A percentile compares a stretch with the other conserved stretches of the same genome.
phyloP scores from a whole-genome alignment of 768 basidiomycete species.

The Russula brevipes region DNA sequence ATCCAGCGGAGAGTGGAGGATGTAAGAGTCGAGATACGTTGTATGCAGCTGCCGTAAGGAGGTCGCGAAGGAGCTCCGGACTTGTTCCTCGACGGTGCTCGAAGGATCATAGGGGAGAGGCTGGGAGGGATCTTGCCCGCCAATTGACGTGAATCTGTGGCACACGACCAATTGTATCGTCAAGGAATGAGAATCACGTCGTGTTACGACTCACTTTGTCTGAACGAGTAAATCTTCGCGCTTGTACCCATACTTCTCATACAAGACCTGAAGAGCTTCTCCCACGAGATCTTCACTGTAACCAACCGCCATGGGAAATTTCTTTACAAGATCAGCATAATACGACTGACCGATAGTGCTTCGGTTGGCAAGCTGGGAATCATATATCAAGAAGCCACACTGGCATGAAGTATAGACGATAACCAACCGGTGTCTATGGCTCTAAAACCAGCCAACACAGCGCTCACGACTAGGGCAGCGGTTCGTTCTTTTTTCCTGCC shows the following conservation, averaged over 20 bases:
- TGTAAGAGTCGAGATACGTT: conserved; percentile 69
- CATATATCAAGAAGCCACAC: not conserved
- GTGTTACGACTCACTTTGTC: conserved; percentile 53
- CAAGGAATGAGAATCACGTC: not conserved
- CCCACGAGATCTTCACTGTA: conserved; percentile 66
- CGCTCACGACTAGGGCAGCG: conserved; percentile 57
- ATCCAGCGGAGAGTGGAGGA: conserved; percentile 70
- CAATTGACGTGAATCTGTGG: conserved; percentile 63
- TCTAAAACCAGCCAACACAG: conserved; percentile 70
- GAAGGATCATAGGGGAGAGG: conserved; percentile 69
- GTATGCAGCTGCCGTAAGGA: conserved; percentile 69
- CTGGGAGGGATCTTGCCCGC: conserved; percentile 64
- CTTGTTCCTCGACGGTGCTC: conserved; percentile 51
- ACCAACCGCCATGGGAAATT: not conserved
- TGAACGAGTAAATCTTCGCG: conserved; percentile 73
- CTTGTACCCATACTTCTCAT: conserved; percentile 52
- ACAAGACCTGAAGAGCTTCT: conserved; percentile 55
- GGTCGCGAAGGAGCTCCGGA: conserved; percentile 52
- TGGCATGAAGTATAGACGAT: not conserved
- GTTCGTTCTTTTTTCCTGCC: conserved; percentile 76
- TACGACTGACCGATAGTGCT: conserved; percentile 56
- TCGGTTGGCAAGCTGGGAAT: conserved; percentile 56
- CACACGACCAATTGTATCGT: not conserved
- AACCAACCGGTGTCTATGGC: conserved; percentile 76
- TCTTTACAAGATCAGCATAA: not conserved